Base-by-base conservation (phyloP, 495 filamentous ascomycete species). In the Neurospora sublineolata region DNA sequence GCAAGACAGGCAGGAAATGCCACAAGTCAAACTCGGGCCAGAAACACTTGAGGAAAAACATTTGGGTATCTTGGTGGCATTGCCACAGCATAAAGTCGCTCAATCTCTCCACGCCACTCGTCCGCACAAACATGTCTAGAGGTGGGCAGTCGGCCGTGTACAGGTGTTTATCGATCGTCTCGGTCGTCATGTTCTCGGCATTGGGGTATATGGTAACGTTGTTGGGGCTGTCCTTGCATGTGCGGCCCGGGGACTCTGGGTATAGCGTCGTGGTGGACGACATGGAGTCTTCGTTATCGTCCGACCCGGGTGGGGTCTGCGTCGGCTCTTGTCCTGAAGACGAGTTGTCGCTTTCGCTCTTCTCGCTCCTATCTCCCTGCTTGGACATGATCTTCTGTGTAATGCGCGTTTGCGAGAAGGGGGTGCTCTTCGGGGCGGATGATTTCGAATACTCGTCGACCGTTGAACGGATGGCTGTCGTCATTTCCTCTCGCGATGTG, bases 81-180 rank as follows among this genome's bases (percentile, higher is more conserved):
- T 99, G 95, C 95, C 95, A 99, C 69, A 99, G 89, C 94, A 99
- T 94, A 77, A 98, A 99, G 77, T 99, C 95, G 76, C 93, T 97
- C 71, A 99, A 81, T 27, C 95, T 86, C 76, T 94, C 91, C 12
- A 99, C 95, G 37, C 93, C 95, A 68, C 92, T 96, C 0, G 95
- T 99, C 36, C 95, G 87, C 23, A 99, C 85, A 36, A 98, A 87
- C 0, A 99, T 84, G 74, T 99, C 95, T 27, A 98, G 83, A 2
- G 96, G 95, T 3, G 96, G 96, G 70, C 87, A 89, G 39, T 87
- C 91, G 46, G 89, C 87, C 7, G 96, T 98, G 79, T 94, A 92
- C 79, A 95, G 89, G 80, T 97, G 92, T 30, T 86, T 85, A 14
- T 89, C 88, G 23, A 99, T 81, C 2, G 90, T 94, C 68, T 92